These are phyloP conservation scores for Aspergillus sp. DNA, from an alignment of 2,329 filamentous ascomycete species.

Conservation along the genomic window DNA sequence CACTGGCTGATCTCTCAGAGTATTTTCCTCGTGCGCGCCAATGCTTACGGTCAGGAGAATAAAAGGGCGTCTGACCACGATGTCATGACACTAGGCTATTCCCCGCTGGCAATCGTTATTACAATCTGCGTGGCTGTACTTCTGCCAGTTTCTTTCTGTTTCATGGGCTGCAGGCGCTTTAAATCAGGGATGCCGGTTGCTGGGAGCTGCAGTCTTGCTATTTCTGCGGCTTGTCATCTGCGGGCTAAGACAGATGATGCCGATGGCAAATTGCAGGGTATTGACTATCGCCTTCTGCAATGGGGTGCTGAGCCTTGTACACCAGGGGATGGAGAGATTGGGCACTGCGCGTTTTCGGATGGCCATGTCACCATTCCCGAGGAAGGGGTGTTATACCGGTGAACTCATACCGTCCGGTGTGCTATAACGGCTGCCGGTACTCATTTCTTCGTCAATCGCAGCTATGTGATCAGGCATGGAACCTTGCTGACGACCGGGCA, in stretches of 20 bases:
- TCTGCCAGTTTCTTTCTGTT: neutral
- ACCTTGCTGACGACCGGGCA: too few species aligned
- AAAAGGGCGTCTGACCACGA: neutral
- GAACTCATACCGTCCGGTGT: neutral
- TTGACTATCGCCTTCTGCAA: neutral
- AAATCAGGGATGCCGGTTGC: slow-evolving; percentile 28
- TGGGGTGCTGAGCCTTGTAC: neutral
- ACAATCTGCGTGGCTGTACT: neutral
- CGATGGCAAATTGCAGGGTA: neutral
- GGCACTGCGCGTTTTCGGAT: neutral
- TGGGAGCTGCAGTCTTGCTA: slow-evolving; percentile 33
- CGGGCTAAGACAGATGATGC: neutral
- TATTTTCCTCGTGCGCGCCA: neutral
- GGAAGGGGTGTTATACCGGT: neutral
- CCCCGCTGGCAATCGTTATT: neutral
- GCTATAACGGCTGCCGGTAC: too few species aligned
- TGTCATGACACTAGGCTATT: neutral
- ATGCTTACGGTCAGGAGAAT: neutral
- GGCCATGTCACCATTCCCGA: neutral
- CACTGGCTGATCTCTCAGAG: slow-evolving; percentile 1
- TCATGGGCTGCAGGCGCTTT: slow-evolving; percentile 19
- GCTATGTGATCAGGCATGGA: too few species aligned
- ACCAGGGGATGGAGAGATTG: neutral
- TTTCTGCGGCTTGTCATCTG: slow-evolving; percentile 33
- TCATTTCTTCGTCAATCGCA: too few species aligned